These are phyloP conservation scores for Ganoderma lucidum DNA, from an alignment of 1,284 basidiomycete genomes.

Conservation along the genomic window DNA sequence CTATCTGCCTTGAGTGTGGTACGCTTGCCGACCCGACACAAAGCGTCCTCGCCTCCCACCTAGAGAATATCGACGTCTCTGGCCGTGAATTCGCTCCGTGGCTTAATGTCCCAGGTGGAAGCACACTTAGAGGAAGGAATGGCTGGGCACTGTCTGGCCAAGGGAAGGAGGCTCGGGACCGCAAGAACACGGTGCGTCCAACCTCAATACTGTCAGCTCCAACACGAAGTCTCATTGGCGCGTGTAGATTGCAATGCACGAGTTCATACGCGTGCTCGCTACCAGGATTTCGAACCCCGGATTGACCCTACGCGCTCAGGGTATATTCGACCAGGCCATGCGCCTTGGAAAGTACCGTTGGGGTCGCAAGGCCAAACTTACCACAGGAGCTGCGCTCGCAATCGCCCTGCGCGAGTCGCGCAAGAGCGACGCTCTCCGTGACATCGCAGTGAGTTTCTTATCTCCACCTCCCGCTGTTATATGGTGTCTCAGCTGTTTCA, in stretches of 20 bases:
- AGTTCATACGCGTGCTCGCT: conserved; percentile 66
- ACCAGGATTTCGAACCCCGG: conserved; percentile 61
- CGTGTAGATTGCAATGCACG: conserved; percentile 64
- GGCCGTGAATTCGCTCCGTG: conserved; percentile 38
- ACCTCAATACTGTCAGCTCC: conserved; percentile 8
- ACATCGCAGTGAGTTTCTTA: conserved; percentile 61
- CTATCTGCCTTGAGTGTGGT: conserved; percentile 71
- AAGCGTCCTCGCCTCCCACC: conserved; percentile 59
- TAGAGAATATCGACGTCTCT: conserved; percentile 44
- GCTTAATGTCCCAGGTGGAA: conserved; percentile 39
- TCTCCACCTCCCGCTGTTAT: conserved; percentile 13
- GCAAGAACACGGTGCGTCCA: conserved; percentile 61
- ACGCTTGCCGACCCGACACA: conserved; percentile 69
- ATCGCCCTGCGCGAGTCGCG: conserved; percentile 73
- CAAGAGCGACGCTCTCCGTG: conserved; percentile 68
- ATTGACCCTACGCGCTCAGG: conserved; percentile 64
- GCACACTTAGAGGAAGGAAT: conserved; percentile 54
- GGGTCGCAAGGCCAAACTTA: conserved; percentile 72
- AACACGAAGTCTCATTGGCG: not conserved
- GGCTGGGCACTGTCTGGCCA: conserved; percentile 68
- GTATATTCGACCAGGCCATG: conserved; percentile 73
- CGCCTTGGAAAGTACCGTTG: conserved; percentile 62
- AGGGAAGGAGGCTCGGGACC: conserved; percentile 65
- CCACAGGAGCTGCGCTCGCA: conserved; percentile 70
- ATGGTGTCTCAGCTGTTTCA: conserved; percentile 25